phyloP scores from a whole-genome alignment of 345 rosid genomes.

The Anacardium occidentale region DNA sequence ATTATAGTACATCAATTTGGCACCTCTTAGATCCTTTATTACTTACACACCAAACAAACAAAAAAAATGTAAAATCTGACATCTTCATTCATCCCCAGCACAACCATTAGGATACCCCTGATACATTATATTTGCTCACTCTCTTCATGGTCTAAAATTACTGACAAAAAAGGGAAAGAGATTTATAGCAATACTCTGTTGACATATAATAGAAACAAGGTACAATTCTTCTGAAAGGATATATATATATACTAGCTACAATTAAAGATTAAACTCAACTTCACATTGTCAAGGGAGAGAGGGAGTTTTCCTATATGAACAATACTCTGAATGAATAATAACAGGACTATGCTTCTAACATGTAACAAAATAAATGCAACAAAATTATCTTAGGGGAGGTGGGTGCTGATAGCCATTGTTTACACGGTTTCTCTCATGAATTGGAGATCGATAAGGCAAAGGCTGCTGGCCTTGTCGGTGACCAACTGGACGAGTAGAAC shows the following conservation, averaged over 20 bases:
- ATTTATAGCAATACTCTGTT: neutral
- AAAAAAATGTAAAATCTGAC: neutral
- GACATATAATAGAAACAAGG: too few species aligned
- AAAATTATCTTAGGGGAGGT: constrained; percentile 24
- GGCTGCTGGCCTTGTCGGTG: constrained; percentile 38
- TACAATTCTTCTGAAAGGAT: too few species aligned
- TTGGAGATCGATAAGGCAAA: constrained; percentile 51
- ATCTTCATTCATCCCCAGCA: neutral
- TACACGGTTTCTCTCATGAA: constrained; percentile 37
- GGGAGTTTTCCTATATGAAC: too few species aligned
- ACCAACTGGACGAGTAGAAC: constrained; percentile 30
- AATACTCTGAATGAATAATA: too few species aligned
- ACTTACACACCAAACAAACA: neutral
- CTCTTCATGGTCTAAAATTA: neutral
- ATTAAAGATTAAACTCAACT: too few species aligned
- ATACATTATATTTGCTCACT: neutral
- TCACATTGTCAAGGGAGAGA: too few species aligned
- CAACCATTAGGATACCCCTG: neutral
- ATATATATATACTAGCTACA: too few species aligned
- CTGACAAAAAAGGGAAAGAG: neutral
- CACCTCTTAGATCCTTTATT: too few species aligned
- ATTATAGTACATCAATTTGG: too few species aligned
- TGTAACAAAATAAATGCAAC: neutral
- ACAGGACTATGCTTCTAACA: too few species aligned
- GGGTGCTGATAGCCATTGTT: constrained; percentile 29